Base-by-base conservation (phyloP, 768 basidiomycete species). In the Psilocybe cyanescens region DNA sequence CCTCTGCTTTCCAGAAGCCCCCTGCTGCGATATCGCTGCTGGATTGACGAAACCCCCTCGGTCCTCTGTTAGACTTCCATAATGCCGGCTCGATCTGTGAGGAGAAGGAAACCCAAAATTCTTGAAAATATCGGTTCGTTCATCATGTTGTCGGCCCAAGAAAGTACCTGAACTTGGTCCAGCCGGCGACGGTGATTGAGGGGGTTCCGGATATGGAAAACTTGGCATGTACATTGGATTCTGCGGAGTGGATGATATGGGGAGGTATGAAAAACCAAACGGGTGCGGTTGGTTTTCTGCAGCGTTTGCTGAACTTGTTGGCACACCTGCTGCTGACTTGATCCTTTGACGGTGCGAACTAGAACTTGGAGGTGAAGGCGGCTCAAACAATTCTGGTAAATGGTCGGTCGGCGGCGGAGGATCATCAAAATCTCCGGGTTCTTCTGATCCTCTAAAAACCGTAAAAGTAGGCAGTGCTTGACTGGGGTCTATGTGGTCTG, bases 151-250 rank as follows among this genome's bases (percentile, higher is more conserved):
- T 50, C 72, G 74, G 46, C 64, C 70, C 30, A 70, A 58, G 55
- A 71, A 69, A 8, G 66, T 57, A 39, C 65, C 65, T 54, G 69
- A 33, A 47, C 68, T 73, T 29, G 72, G 61, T 46, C 79, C 75
- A 28, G 78, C 76, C 6, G 87, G 86, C 2, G 85, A 80, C 16
- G 87, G 87, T 5, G 85, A 86, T 59, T 81, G 80, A 4, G 85
- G 85, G 16, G 83, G 79, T 67, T 86, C 84, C 7, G 84, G 84
- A 71, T 81, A 83, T 19, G 81, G 79, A 62, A 82, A 81, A 57
- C 68, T 76, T 11, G 80, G 72, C 74, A 82, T 67, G 68, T 79
- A 78, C 71, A 81, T 68, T 29, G 72, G 70, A 56, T 81, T 77
- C 16, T 76, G 79, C n/a, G 84, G 82, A 4, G 85, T 85, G 31